Conservation (phyloP, 164 flowering plant species). For the Santalum album region DNA sequence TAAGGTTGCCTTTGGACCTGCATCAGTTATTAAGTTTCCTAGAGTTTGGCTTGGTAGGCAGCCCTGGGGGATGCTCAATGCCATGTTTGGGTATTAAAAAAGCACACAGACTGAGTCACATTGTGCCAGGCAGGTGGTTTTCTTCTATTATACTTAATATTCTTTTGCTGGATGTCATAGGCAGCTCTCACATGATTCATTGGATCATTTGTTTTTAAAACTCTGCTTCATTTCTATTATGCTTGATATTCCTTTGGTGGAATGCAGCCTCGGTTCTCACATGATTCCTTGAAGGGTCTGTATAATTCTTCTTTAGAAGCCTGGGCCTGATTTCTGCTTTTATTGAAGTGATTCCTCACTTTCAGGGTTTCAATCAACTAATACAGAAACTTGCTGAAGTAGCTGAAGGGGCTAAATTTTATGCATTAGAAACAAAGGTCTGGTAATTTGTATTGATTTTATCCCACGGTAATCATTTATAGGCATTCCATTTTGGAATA, state of each 20-base stretch:
- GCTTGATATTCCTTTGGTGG: background rate
- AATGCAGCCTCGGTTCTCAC: background rate
- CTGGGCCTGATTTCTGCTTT: background rate
- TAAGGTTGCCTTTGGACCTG: no score
- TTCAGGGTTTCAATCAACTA: constrained; percentile 51
- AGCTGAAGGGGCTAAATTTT: constrained; percentile 15
- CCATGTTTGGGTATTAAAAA: no score
- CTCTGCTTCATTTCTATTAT: background rate
- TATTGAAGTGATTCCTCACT: constrained; percentile 4
- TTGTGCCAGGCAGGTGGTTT: no score
- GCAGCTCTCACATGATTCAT: no score
- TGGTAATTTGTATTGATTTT: background rate
- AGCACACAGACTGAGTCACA: no score
- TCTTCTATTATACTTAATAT: no score
- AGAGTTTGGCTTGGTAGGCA: no score
- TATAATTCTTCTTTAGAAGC: background rate
- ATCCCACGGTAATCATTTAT: background rate
- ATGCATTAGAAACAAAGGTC: constrained; percentile 30
- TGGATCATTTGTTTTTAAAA: no score
- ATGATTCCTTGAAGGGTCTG: background rate
- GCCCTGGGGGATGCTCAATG: no score
- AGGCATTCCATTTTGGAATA: background rate
- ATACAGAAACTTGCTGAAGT: constrained; percentile 36
- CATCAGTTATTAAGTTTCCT: no score
- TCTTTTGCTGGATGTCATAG: no score